Percentiles rank a stretch among this genome's conserved stretches.
These are phyloP conservation scores for Rhododendron henanense DNA, from an alignment of 148 eudicot genomes.

Conservation along the genomic window DNA sequence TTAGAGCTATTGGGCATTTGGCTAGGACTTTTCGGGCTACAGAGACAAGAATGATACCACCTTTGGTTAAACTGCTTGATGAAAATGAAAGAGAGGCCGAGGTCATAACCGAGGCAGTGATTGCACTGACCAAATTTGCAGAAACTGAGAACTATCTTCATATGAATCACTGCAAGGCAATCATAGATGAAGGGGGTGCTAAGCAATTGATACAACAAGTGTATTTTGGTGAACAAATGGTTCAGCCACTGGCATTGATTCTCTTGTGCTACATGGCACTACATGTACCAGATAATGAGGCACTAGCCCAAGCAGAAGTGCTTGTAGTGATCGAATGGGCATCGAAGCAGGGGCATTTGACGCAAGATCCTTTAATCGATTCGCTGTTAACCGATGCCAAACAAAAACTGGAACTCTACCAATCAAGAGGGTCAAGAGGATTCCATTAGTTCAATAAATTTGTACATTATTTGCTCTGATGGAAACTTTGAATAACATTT, in stretches of 20 bases:
- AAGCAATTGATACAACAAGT: slow-evolving; percentile 56
- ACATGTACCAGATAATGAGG: slow-evolving; percentile 62
- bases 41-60: slow-evolving; percentile 54
- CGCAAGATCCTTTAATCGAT: slow-evolving; percentile 39
- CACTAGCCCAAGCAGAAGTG: slow-evolving; percentile 60
- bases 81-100: slow-evolving; percentile 61
- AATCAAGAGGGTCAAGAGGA: slow-evolving; percentile 64
- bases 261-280: slow-evolving; percentile 56
- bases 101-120: slow-evolving; percentile 42
- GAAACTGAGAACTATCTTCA: slow-evolving; percentile 60
- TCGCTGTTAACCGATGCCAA: slow-evolving; percentile 49
- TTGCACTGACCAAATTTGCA: slow-evolving; percentile 53
- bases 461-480: background rate
- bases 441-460: slow-evolving; percentile 15
- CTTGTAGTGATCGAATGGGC: slow-evolving; percentile 65
- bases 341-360: slow-evolving; percentile 47
- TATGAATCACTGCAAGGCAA: slow-evolving; percentile 51
- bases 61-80: slow-evolving; percentile 57
- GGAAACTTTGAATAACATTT: background rate
- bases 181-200: slow-evolving; percentile 50
- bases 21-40: slow-evolving; percentile 78
- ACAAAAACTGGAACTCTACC: slow-evolving; percentile 62
- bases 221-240: slow-evolving; percentile 66
- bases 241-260: slow-evolving; percentile 47
- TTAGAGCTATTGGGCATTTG: slow-evolving; percentile 59